phyloP scores from a whole-genome alignment of 257 asterid species.

The Verbascum thapsus region DNA sequence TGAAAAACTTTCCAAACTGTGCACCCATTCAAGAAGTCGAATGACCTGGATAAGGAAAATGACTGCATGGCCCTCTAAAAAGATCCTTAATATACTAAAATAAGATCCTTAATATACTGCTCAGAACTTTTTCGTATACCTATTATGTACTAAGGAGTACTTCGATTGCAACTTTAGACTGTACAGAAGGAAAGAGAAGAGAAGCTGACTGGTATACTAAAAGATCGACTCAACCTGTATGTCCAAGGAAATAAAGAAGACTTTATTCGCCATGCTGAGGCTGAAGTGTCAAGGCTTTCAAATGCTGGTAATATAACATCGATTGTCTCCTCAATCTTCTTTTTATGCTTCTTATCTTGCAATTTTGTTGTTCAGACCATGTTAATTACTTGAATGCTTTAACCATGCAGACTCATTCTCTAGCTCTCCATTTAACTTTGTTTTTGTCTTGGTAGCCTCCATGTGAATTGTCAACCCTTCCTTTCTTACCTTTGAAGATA shows the following conservation, averaged over 20 bases:
- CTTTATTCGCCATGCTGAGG: constrained; percentile 70
- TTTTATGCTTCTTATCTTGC: constrained; percentile 9
- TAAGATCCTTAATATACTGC: too few relatives aligned
- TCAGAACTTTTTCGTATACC: too few relatives aligned
- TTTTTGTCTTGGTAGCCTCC: too few relatives aligned
- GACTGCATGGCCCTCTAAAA: too few relatives aligned
- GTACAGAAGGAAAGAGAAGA: constrained; percentile 97
- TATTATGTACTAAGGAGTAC: too few relatives aligned
- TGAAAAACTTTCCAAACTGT: too few relatives aligned
- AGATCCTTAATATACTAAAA: too few relatives aligned
- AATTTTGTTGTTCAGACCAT: constrained; percentile 12
- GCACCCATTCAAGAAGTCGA: too few relatives aligned
- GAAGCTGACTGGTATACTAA: constrained; percentile 79
- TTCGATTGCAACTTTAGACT: constrained; percentile 44
- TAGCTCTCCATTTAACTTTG: neutral
- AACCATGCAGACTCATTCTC: neutral
- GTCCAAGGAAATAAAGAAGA: constrained; percentile 94
- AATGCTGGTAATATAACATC: constrained; percentile 66
- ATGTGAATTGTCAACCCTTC: neutral
- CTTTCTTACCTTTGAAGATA: neutral
- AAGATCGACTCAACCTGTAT: constrained; percentile 75
- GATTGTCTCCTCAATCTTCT: neutral
- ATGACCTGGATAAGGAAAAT: too few relatives aligned
- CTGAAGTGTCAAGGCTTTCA: constrained; percentile 83
- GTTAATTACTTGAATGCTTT: too few relatives aligned